Evolutionary conservation across 1,284 basidiomycete species (phyloP).

Genomic region (Puccinia coronata): DNA sequence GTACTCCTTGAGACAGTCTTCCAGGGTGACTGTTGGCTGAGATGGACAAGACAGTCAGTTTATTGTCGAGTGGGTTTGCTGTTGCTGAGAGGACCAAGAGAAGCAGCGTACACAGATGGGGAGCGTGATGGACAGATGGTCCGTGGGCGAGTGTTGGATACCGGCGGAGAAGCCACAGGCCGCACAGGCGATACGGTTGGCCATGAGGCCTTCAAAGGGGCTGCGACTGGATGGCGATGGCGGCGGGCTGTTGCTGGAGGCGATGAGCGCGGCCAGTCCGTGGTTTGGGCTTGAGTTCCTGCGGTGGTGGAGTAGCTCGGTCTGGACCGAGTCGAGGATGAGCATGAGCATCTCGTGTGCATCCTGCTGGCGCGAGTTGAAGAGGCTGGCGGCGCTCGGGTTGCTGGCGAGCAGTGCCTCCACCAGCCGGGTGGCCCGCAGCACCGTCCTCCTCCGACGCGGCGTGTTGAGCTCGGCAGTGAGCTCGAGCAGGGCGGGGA

Average conservation of each 20-base stretch:
- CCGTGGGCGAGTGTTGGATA: constrained; percentile 80
- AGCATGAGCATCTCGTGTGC: constrained; percentile 93
- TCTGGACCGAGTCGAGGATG: constrained; percentile 69
- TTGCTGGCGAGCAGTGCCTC: constrained; percentile 50
- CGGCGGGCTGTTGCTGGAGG: neutral
- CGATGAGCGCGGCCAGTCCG: constrained; percentile 65
- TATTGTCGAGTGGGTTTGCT: neutral
- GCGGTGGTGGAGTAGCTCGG: constrained; percentile 46
- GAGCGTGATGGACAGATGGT: constrained; percentile 75
- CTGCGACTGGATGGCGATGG: constrained; percentile 49
- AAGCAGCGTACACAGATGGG: constrained; percentile 61
- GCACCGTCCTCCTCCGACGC: constrained; percentile 66
- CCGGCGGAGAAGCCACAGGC: constrained; percentile 83
- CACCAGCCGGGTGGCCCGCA: constrained; percentile 49
- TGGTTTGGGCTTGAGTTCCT: neutral
- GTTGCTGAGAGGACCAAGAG: constrained; percentile 1
- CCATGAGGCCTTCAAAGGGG: constrained; percentile 75
- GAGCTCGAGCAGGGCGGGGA: constrained; percentile 70
- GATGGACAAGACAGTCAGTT: neutral
- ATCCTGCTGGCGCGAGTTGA: constrained; percentile 86
- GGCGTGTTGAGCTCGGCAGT: constrained; percentile 22
- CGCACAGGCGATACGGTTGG: constrained; percentile 76
- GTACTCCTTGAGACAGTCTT: constrained; percentile 75
- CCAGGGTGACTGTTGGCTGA: constrained; percentile 67
- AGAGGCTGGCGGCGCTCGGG: constrained; percentile 68